Conservation (phyloP, 768 basidiomycete species). For the Pisolithus orientalis region DNA sequence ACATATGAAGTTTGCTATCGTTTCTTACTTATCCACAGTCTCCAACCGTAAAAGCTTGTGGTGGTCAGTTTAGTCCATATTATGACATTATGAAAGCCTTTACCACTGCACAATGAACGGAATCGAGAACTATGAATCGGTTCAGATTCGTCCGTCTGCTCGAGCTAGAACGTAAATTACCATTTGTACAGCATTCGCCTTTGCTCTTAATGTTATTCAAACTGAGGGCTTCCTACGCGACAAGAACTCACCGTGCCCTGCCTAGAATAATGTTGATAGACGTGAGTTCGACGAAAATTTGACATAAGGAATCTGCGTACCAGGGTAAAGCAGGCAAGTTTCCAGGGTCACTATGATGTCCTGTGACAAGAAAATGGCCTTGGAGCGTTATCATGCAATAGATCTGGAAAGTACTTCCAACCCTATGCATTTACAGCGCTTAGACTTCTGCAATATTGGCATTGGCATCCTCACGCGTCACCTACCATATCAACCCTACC, state of each 20-base stretch:
- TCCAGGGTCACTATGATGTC: neutral
- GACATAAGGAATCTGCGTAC: neutral
- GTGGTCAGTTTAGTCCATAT: neutral
- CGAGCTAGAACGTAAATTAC: neutral
- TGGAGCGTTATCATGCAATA: neutral
- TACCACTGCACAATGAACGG: conserved; percentile 3
- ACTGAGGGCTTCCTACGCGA: neutral
- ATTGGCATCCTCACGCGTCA: neutral
- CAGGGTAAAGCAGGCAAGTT: neutral
- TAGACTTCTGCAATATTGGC: neutral
- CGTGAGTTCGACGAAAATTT: neutral
- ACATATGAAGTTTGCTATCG: neutral
- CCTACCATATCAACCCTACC: neutral
- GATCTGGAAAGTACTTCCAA: neutral
- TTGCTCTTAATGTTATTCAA: neutral
- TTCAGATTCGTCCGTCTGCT: neutral
- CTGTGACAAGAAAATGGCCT: neutral
- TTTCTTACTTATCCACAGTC: conserved; percentile 2
- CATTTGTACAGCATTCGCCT: neutral
- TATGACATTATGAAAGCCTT: neutral
- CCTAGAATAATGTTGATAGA: neutral
- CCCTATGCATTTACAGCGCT: neutral
- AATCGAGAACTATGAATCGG: neutral
- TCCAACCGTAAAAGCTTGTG: neutral
- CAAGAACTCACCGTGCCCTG: neutral